Evolutionary conservation across 148 eudicot species (phyloP).

Genomic region (Cornus kousa): DNA sequence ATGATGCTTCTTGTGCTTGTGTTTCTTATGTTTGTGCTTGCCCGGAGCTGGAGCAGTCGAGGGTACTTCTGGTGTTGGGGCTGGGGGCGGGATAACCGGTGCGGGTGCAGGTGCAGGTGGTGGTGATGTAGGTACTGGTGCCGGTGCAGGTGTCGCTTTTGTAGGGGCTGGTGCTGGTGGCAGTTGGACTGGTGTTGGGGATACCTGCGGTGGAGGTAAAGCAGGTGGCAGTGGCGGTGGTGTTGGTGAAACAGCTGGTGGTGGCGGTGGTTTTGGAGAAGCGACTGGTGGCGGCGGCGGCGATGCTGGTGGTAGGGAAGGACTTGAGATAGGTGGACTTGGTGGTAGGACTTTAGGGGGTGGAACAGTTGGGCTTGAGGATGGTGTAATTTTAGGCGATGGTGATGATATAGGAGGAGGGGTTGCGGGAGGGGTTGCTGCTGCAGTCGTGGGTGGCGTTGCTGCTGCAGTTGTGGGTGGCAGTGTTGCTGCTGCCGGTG

Average conservation of each 20-base stretch:
- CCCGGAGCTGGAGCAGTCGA: slow-evolving; percentile 67
- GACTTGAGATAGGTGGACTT: slow-evolving; percentile 27
- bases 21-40: slow-evolving; percentile 58
- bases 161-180: slow-evolving; percentile 29
- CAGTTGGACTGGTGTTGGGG: slow-evolving; percentile 35
- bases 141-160: slow-evolving; percentile 23
- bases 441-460: background rate
- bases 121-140: slow-evolving; percentile 29
- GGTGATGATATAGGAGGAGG: slow-evolving; percentile 29
- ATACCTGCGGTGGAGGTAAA: slow-evolving; percentile 29
- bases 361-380: slow-evolving; percentile 18
- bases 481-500: slow-evolving; percentile 29
- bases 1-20: slow-evolving; percentile 62
- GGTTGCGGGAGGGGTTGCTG: slow-evolving; percentile 16
- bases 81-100: slow-evolving; percentile 20
- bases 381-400: slow-evolving; percentile 17
- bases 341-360: slow-evolving; percentile 28
- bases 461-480: background rate
- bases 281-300: slow-evolving; percentile 14
- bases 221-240: slow-evolving; percentile 18
- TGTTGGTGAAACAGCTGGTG: slow-evolving; percentile 15
- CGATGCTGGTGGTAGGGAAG: slow-evolving; percentile 23
- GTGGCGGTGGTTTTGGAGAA: slow-evolving; percentile 18
- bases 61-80: slow-evolving; percentile 29
- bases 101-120: slow-evolving; percentile 26